Evolutionary conservation across 306 rosid species (phyloP), one percentile per base, ranked within the genome.

Genomic region (Cicer judaicum): DNA sequence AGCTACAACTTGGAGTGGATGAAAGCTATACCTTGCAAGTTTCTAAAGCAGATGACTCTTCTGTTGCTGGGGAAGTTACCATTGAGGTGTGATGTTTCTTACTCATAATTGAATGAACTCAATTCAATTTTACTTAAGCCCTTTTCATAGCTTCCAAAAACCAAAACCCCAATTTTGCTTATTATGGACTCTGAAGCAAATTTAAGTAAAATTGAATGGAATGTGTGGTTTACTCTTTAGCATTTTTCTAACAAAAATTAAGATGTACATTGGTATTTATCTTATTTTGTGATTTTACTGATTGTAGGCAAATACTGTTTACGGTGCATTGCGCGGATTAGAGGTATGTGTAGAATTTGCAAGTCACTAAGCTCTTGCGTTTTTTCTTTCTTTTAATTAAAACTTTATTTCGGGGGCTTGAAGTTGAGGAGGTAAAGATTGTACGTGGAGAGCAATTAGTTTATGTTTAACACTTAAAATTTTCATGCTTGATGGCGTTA

Each of bases 1-100:
- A 95, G 99, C 96, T 95, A 82, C 95, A 92, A 81, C 89, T 95
- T 64, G 99, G 97, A 15, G 93, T 85, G 48, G 99, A 95, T 70
- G 99, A 95, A 83, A 94, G 96, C 89, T 92, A 95, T 77, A 68
- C 79, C 41, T 87, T 95, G 87, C 15, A 72, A 52, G 85, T 92
- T 74, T 72, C 86, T 29, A 85, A 83, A 76, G 76, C 85, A 49
- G 85, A 81, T 10, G 89, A 83, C 19, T 63, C 80, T 44, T 85
- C 92, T 44, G 71, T 76, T 84, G 72, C 77, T 34, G 89, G 85
- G 77, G 86, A 75, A 77, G 92, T 79, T 5, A 84, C 86, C 18
- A 89, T 94, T 72, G 96, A 90, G 96, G 96, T 69, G 1, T 19
- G 44, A 29, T 60, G 46, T 94, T 61, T 78, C 38, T 73, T 70